A percentile compares a stretch with the other conserved stretches of the same genome.
phyloP scores from a whole-genome alignment of 2,329 filamentous ascomycete species.

The Piedraia hortae region DNA sequence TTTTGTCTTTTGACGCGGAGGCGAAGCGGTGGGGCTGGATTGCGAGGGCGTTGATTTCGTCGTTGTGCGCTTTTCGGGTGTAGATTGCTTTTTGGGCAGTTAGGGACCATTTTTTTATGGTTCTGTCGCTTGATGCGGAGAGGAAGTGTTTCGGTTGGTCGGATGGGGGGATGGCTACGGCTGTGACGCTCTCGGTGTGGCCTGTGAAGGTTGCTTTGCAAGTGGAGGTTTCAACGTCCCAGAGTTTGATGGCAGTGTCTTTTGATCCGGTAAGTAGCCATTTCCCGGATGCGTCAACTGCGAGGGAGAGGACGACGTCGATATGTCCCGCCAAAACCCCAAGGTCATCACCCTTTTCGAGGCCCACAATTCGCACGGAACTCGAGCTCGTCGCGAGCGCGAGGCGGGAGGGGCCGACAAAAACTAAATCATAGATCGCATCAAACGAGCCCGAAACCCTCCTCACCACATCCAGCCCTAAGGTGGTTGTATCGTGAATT shows the following conservation, averaged over 20 bases:
- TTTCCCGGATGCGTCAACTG: slow-evolving; percentile 86
- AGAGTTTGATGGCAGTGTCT: slow-evolving; percentile 79
- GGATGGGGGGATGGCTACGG: slow-evolving; percentile 40
- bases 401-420: slow-evolving; percentile 52
- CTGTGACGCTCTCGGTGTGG: slow-evolving; percentile 79
- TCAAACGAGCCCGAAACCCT: slow-evolving; percentile 90
- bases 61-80: slow-evolving; percentile 89
- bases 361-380: slow-evolving; percentile 64
- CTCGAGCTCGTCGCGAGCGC: slow-evolving; percentile 89
- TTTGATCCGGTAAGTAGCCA: slow-evolving; percentile 94
- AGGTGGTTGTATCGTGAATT: slow-evolving; percentile 25
- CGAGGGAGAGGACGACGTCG: slow-evolving; percentile 84
- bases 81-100: slow-evolving; percentile 30
- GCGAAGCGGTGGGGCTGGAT: slow-evolving; percentile 59
- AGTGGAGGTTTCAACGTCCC: slow-evolving; percentile 63
- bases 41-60: slow-evolving; percentile 91
- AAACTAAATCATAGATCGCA: slow-evolving; percentile 85
- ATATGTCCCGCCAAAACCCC: slow-evolving; percentile 68
- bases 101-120: slow-evolving; percentile 81
- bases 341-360: slow-evolving; percentile 49
- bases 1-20: slow-evolving; percentile 86
- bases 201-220: slow-evolving; percentile 66
- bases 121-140: slow-evolving; percentile 85
- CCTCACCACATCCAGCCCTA: slow-evolving; percentile 22
- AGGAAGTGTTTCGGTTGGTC: slow-evolving; percentile 58